Base-by-base conservation (phyloP, 345 rosid genomes). In the Lumnitzera littorea region DNA sequence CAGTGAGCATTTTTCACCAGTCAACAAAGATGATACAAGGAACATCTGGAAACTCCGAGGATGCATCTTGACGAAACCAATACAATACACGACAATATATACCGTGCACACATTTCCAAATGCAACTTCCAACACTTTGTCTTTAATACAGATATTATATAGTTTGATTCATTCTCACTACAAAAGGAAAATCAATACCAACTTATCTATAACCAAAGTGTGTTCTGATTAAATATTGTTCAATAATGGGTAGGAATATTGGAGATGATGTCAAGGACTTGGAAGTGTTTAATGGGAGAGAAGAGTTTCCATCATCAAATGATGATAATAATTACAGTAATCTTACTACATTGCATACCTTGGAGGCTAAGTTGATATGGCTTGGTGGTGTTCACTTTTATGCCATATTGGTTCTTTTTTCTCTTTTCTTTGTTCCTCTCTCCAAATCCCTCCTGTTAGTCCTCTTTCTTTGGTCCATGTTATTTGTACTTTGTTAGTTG, bases 331-430 rank as follows among this genome's bases (percentile, higher is more conserved):
- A 6, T 29, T 3, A 6, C 7, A 29, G 36, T 29, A 36, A 9
- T 36, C 5, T 1, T 36, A 36, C 43, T 36, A 36, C 23, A 3
- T 2, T 78, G 16, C 78, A 75, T 62, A 25, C 81, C 0, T 4
- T 79, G 17, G 5, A 75, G 13, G 84, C 96, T 48, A 16, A 84
- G 51, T 62, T 36, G 8, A 55, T 86, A 43, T 90, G 96, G 97
- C 81, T 94, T 50, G 97, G 97, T 43, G 51, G 81, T n/a, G 72
- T 94, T 69, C 99, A 94, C 62, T 70, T 94, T 73, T 81, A 69
- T 67, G 67, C 62, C 71, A 50, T 70, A 46, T 24, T 88, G 55
- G 63, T 67, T 56, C 59, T 81, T 57, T 57, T 74, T 70, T 77
- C 76, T 57, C 55, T 76, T 68, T 56, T 79, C 70, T 72, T 82